Percentiles rank a stretch among this genome's conserved stretches.
Evolutionary conservation across 768 basidiomycete species (phyloP).

Genomic region (Wakefieldia striispora): DNA sequence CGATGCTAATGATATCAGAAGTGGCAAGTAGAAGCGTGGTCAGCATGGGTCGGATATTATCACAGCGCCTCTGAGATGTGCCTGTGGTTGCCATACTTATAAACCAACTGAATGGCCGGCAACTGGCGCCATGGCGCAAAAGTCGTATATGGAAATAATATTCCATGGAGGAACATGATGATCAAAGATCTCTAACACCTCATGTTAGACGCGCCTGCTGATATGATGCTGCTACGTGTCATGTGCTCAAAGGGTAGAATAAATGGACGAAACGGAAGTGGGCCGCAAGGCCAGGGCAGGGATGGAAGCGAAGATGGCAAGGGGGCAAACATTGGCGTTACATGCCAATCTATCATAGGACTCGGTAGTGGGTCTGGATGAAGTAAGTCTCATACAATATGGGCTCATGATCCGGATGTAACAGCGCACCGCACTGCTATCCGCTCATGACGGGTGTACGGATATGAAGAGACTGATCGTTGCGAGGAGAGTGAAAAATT

Average conservation of each 20-base stretch:
- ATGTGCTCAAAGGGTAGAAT: constrained; percentile 22
- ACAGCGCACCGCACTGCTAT: constrained; percentile 22
- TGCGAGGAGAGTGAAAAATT: constrained; percentile 21
- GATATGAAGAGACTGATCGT: constrained; percentile 31
- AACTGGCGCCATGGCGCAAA: constrained; percentile 22
- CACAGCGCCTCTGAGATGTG: constrained; percentile 22
- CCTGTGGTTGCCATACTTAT: constrained; percentile 25
- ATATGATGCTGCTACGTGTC: constrained; percentile 28
- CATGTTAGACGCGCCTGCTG: constrained; percentile 32
- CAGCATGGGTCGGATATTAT: constrained; percentile 32
- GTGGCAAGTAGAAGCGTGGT: constrained; percentile 20
- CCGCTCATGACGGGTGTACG: constrained; percentile 32
- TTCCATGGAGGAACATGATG: constrained; percentile 21
- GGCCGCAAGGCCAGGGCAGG: constrained; percentile 20
- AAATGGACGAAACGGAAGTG: constrained; percentile 25
- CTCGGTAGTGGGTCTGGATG: constrained; percentile 10
- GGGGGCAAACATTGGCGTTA: constrained; percentile 15
- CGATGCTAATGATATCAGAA: constrained; percentile 10
- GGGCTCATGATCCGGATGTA: constrained; percentile 30
- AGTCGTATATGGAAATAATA: constrained; percentile 21
- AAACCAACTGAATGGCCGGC: constrained; percentile 29
- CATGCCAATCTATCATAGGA: constrained; percentile 11
- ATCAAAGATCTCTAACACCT: constrained; percentile 31
- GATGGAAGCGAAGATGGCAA: constrained; percentile 25
- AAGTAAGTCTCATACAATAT: constrained; percentile 7